phyloP scores from a whole-genome alignment of 2,329 filamentous ascomycete genomes.

The Fusarium lateritium region DNA sequence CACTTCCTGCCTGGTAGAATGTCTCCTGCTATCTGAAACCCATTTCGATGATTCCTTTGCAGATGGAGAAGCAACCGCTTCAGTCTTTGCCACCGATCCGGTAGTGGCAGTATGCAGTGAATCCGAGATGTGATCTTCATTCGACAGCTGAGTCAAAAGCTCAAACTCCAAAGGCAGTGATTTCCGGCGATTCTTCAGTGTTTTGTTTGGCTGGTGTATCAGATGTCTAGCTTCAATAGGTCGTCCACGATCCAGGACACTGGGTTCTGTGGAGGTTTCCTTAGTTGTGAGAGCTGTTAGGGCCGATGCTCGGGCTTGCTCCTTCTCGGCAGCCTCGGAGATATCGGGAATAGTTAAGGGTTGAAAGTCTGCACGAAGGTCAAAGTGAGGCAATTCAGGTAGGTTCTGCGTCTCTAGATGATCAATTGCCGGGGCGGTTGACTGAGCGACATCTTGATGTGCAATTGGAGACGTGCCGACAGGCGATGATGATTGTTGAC shows the following conservation, averaged over 20 bases:
- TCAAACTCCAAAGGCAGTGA: slow-evolving; percentile 30
- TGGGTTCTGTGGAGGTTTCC: neutral
- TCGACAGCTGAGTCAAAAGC: slow-evolving; percentile 7
- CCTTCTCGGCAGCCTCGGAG: slow-evolving; percentile 4
- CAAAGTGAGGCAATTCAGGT: neutral
- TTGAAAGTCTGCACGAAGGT: neutral
- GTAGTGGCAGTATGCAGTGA: neutral
- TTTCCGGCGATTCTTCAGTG: slow-evolving; percentile 19
- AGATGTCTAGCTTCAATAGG: slow-evolving; percentile 28
- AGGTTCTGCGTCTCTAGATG: slow-evolving; percentile 12
- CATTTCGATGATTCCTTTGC: slow-evolving; percentile 13
- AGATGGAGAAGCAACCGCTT: slow-evolving; percentile 5
- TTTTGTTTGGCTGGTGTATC: slow-evolving; percentile 22
- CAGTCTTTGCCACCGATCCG: neutral
- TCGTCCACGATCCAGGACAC: slow-evolving; percentile 26
- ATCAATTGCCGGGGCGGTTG: slow-evolving; percentile 1
- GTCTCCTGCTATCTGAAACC: slow-evolving; percentile 8
- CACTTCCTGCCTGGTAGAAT: slow-evolving; percentile 7
- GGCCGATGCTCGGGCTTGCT: slow-evolving; percentile 11
- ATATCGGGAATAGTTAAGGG: slow-evolving; percentile 11
- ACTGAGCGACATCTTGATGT: neutral
- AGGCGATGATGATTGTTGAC: neutral
- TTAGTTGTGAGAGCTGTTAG: slow-evolving; percentile 1
- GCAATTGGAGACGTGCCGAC: neutral
- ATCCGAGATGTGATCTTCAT: slow-evolving; percentile 6